Conservation (phyloP, 2,329 filamentous ascomycete genomes). For the Coniochaeta sp. region DNA sequence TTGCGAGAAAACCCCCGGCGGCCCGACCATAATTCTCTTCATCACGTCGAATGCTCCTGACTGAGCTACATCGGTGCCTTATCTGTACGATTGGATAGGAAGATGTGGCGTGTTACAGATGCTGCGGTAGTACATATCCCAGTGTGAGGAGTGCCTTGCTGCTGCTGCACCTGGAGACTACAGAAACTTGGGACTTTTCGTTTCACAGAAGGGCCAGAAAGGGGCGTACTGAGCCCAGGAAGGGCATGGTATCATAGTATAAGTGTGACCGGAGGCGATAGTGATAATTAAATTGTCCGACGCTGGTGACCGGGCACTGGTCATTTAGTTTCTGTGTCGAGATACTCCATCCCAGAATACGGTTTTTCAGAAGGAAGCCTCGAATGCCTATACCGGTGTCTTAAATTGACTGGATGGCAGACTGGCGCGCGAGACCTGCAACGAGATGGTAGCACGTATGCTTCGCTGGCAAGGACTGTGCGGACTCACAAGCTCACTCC, state of each 20-base stretch:
- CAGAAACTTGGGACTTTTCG: not conserved
- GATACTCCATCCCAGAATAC: not conserved
- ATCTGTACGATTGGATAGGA: not conserved
- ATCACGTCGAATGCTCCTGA: not conserved
- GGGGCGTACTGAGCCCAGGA: not conserved
- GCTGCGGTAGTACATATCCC: not conserved
- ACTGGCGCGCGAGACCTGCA: not conserved
- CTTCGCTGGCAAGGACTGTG: not conserved
- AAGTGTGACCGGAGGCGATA: not conserved
- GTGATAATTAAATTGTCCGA: constrained; percentile 3
- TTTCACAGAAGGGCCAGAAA: not conserved
- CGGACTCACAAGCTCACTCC: not conserved
- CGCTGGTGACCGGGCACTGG: not conserved
- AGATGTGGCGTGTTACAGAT: not conserved
- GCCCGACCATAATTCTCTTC: not conserved
- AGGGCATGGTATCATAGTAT: not conserved
- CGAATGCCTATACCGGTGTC: not conserved
- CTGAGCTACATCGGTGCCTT: not conserved
- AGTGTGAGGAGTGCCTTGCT: not conserved
- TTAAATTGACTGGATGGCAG: not conserved
- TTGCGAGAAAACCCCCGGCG: not conserved
- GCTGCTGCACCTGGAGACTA: not conserved
- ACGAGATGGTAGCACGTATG: not conserved
- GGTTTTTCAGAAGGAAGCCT: not conserved
- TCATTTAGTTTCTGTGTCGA: not conserved